Percentiles rank a stretch among this genome's conserved stretches.
Conservation (phyloP, 805 yeast genomes). For the Pichia scutulata region DNA sequence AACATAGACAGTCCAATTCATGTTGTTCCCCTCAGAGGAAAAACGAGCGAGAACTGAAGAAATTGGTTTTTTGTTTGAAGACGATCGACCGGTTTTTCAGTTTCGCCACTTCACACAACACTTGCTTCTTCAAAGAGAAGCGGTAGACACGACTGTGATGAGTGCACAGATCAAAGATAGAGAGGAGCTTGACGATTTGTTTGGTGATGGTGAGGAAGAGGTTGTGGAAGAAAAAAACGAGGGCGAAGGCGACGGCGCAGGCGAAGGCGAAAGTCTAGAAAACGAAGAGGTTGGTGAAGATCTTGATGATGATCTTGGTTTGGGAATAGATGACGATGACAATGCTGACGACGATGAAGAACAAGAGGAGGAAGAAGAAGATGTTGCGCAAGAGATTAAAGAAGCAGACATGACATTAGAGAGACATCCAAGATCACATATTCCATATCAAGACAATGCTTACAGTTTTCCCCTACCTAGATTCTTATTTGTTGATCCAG, state of each 20-base stretch:
- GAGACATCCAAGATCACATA: constrained; percentile 43
- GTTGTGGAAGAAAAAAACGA: neutral
- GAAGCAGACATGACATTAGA: constrained; percentile 38
- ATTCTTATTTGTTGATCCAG: constrained; percentile 73
- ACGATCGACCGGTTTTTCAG: neutral
- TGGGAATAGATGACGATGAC: constrained; percentile 5
- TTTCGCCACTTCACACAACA: neutral
- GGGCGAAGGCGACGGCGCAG: constrained; percentile 3
- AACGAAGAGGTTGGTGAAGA: constrained; percentile 10
- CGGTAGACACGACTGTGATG: neutral
- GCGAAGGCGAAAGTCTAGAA: constrained; percentile 1
- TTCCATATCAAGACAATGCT: constrained; percentile 24
- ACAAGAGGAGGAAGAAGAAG: constrained; percentile 15
- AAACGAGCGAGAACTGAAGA: neutral
- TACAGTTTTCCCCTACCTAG: constrained; percentile 64
- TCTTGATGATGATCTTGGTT: constrained; percentile 7
- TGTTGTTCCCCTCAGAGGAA: neutral
- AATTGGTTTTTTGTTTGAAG: neutral
- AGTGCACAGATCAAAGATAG: neutral
- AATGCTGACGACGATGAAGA: constrained; percentile 4
- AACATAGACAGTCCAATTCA: neutral
- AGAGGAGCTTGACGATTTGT: neutral
- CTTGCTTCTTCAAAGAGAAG: neutral
- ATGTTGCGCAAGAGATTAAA: constrained; percentile 23
- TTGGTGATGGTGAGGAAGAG: neutral